Evolutionary conservation across 441 rosid species (phyloP), one percentile per base, ranked within the genome.

Genomic region (Euphorbia celastroides): DNA sequence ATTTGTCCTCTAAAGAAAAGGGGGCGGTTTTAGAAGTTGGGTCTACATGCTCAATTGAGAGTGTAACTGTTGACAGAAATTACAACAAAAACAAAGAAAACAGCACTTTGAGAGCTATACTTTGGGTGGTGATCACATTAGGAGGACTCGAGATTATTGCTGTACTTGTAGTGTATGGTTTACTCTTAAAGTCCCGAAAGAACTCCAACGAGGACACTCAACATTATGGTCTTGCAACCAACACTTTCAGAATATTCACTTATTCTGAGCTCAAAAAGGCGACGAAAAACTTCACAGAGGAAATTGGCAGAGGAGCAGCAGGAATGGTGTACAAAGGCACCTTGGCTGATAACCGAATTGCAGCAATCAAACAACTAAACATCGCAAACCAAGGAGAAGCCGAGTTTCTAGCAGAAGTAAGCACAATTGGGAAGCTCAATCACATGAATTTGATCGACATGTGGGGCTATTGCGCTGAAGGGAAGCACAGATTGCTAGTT

Each of bases 271-370:
- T 93, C 42, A 88, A 75, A 72, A 73, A 72, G 41, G 79, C 98
- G 67, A 87, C 97, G 0, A 78, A 68, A 65, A 82, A 70, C 34
- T 93, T 93, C 79, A 82, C 64, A 62, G 68, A 83, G 17, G 94
- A 86, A 64, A 80, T 82, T 2, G 84, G 91, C 61, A 90, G 91
- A 63, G 98, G 98, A 51, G 96, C 83, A 41, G 92, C 91, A 25
- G 95, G 98, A 14, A 83, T 84, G 27, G 98, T 93, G 31, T 93
- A 76, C 72, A 90, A 83, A 73, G 98, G 97, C 7, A 57, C 3
- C 2, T 19, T 70, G 30, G 27, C 57, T 0, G 65, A 61, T 41
- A 5, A 56, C 30, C 64, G 72, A 44, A 57, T 66, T 7, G 74
- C 60, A 3, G 78, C 78, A 48, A 62, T 74, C 52, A 74, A 74